Conservation (phyloP, 148 eudicot species). For the Bassia scoparia region DNA sequence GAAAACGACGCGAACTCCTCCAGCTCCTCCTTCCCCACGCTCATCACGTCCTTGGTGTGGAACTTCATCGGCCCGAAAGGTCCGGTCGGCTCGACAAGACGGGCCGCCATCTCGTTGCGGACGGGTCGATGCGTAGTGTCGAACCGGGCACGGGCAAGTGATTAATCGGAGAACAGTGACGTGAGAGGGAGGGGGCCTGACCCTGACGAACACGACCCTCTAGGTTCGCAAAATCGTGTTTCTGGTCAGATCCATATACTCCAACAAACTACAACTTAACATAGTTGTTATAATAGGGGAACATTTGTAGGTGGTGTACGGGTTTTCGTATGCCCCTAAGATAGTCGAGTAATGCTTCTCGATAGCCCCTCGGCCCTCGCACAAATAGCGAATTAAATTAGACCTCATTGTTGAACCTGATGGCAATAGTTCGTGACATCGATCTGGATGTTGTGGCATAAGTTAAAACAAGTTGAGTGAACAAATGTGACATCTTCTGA, state of each 20-base stretch:
- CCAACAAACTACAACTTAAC: slow-evolving; percentile 65
- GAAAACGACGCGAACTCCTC: slow-evolving; percentile 67
- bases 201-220: slow-evolving; percentile 68
- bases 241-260: slow-evolving; percentile 48
- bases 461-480: slow-evolving; percentile 51
- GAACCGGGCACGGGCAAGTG: slow-evolving; percentile 58
- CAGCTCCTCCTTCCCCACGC: slow-evolving; percentile 49
- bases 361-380: slow-evolving; percentile 78
- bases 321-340: slow-evolving; percentile 48
- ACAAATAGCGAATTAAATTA: slow-evolving; percentile 60
- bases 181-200: slow-evolving; percentile 94
- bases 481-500: slow-evolving; percentile 41
- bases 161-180: slow-evolving; percentile 58
- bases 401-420: slow-evolving; percentile 60
- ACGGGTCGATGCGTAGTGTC: slow-evolving; percentile 69
- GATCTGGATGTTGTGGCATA: slow-evolving; percentile 70
- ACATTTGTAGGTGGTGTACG: slow-evolving; percentile 63
- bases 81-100: slow-evolving; percentile 49
- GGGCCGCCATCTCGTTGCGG: slow-evolving; percentile 73
- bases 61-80: slow-evolving; percentile 65
- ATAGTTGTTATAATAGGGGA: slow-evolving; percentile 76
- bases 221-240: slow-evolving; percentile 36
- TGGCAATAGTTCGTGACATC: slow-evolving; percentile 56
- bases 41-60: slow-evolving; percentile 66
- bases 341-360: slow-evolving; percentile 70